Base-by-base conservation (phyloP, 768 basidiomycete species). In the Kwoniella botswanensis region DNA sequence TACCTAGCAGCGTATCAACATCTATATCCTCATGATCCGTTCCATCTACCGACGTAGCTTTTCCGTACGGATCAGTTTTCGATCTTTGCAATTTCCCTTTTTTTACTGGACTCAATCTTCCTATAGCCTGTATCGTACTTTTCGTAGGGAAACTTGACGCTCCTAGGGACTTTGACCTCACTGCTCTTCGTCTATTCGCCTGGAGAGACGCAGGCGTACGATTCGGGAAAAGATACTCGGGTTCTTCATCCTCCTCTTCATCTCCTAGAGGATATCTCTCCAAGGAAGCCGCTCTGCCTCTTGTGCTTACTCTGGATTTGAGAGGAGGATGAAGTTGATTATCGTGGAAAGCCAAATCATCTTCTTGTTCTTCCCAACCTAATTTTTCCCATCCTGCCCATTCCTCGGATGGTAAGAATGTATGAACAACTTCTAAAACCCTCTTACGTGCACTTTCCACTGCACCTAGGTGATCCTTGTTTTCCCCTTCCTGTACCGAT, bases 341-440 rank as follows among this genome's bases (percentile, higher is more conserved):
- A 42, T 69, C 17, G 29, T 70, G 57, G 22, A 43, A 65, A 13
- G 42, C 46, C 21, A 67, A 15, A 52, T 67, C 65, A n/a, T 71
- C 65, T 35, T 74, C 74, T 53, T 73, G 73, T 24, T 82, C 82
- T 65, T 81, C 80, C 82, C 82, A 83, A 3, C 82, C 82, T 35
- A 83, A 65, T 44, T 68, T 70, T 64, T 83, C 81, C 82, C 82
- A 83, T 35, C 82, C 82, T 60, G 75, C 77, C 82, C 82, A 83
- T 42, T 83, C 79, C 54, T 83, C 82, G 0, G 78, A 79, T 3
- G 82, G 82, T n/a, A 83, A 65, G 2, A 81, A 52, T 4, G 76
- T 70, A 63, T 79, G 76, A 1, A 83, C 80, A 15, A 83, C 63
- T 9, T 76, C 73, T 18, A 81, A 71, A 15, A 83, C 74, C 22